These are phyloP conservation scores for Diplocarpon mali DNA, from an alignment of 2,329 filamentous ascomycete species.

Conservation along the genomic window DNA sequence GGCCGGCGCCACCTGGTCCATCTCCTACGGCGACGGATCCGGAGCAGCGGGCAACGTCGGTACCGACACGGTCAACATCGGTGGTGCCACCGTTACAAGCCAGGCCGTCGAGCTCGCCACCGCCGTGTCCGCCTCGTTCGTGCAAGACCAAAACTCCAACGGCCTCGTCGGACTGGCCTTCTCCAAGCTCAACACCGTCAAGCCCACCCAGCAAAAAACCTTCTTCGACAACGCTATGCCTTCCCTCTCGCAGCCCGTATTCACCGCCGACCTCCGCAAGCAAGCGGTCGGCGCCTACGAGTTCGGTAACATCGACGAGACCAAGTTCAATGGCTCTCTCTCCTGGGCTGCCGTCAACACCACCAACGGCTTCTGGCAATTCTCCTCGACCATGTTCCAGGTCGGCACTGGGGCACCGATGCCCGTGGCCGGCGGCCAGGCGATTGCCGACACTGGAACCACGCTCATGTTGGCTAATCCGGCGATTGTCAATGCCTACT, in stretches of 20 bases:
- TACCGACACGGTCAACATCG: slow-evolving; percentile 28
- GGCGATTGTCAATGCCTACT: slow-evolving; percentile 31
- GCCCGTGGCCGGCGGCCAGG: slow-evolving; percentile 42
- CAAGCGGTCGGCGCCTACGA: slow-evolving; percentile 38
- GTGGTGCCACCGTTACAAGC: slow-evolving; percentile 25
- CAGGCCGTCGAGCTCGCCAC: slow-evolving; percentile 29
- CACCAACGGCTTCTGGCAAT: slow-evolving; percentile 44
- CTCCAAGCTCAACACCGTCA: slow-evolving; percentile 28
- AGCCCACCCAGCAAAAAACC: slow-evolving; percentile 27
- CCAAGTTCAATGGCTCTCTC: slow-evolving; percentile 42
- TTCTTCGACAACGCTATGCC: slow-evolving; percentile 28
- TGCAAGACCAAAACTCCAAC: slow-evolving; percentile 32
- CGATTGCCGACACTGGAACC: slow-evolving; percentile 35
- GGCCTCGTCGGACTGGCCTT: slow-evolving; percentile 53
- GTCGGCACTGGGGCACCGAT: slow-evolving; percentile 42
- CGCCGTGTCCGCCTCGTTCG: slow-evolving; percentile 26
- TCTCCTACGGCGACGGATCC: slow-evolving; percentile 31
- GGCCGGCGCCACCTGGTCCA: slow-evolving; percentile 25
- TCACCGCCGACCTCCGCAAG: slow-evolving; percentile 44
- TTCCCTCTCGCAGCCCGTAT: slow-evolving; percentile 40
- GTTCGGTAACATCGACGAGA: slow-evolving; percentile 44
- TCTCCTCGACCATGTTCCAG: slow-evolving; percentile 38
- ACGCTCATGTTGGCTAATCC: slow-evolving; percentile 31
- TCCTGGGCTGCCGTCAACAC: slow-evolving; percentile 39
- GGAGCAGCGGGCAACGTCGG: slow-evolving; percentile 29